These are phyloP conservation scores for Paraphaeosphaeria minitans DNA, from an alignment of 2,329 filamentous ascomycete genomes.

Conservation along the genomic window DNA sequence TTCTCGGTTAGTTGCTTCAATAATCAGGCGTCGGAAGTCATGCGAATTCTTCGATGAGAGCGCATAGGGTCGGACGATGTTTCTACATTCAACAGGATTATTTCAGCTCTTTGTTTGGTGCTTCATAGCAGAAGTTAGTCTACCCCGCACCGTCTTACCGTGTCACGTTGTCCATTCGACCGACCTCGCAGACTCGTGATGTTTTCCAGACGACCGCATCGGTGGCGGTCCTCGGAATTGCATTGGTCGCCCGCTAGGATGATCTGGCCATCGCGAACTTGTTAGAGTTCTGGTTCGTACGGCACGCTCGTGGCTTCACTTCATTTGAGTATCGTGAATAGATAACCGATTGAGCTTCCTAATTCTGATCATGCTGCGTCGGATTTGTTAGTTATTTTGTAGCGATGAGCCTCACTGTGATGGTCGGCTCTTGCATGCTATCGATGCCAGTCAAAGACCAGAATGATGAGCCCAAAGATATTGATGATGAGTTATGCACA, in stretches of 20 bases:
- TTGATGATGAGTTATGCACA: too few relatives aligned
- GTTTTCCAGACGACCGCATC: background rate
- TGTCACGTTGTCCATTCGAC: background rate
- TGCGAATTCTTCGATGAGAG: background rate
- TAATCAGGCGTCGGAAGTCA: background rate
- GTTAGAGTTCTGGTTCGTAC: background rate
- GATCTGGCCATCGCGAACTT: background rate
- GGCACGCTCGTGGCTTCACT: background rate
- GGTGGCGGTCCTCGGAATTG: background rate
- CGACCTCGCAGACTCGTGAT: constrained; percentile 1
- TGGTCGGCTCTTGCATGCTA: background rate
- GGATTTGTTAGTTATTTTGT: background rate
- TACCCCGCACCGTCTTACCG: background rate
- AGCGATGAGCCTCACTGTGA: background rate
- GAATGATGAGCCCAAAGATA: too few relatives aligned
- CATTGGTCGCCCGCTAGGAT: background rate
- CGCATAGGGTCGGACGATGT: background rate
- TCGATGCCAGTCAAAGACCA: too few relatives aligned
- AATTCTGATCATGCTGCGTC: background rate
- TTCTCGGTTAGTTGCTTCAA: background rate
- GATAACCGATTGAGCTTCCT: background rate
- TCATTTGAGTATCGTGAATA: background rate
- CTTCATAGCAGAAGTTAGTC: background rate
- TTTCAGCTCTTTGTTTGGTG: background rate
- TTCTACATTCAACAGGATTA: background rate